phyloP scores from a whole-genome alignment of 2,329 filamentous ascomycete genomes.

The Colletotrichum musae region DNA sequence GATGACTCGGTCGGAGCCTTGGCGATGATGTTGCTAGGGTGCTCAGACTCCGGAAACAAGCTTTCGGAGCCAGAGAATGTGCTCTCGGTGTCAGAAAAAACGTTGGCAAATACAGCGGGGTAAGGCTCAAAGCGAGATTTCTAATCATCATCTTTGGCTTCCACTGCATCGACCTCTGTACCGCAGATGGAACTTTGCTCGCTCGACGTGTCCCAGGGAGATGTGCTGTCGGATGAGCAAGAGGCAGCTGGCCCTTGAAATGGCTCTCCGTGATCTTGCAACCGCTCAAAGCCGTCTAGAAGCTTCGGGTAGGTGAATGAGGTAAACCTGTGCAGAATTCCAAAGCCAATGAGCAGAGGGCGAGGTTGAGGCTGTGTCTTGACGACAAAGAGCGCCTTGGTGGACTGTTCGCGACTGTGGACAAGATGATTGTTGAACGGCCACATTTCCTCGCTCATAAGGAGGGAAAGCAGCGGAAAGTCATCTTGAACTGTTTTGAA shows the following conservation, averaged over 20 bases:
- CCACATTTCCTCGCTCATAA: neutral
- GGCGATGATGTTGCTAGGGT: neutral
- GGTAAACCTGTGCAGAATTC: neutral
- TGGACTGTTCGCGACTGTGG: neutral
- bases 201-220: no score
- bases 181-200: no score
- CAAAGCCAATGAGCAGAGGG: neutral
- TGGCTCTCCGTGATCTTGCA: no score
- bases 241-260: no score
- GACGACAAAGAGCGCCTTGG: neutral
- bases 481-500: neutral
- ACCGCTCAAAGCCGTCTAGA: no score
- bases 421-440: neutral
- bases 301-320: no score
- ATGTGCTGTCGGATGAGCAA: no score
- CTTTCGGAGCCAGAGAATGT: neutral
- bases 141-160: conserved; percentile 1
- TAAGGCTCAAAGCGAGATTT: neutral
- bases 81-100: neutral
- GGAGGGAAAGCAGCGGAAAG: neutral
- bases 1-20: neutral
- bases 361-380: neutral
- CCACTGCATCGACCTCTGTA: neutral
- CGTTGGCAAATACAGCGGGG: neutral
- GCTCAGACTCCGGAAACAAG: no score